Evolutionary conservation across 305 asterid genomes (phyloP).

Genomic region (Striga hermonthica): DNA sequence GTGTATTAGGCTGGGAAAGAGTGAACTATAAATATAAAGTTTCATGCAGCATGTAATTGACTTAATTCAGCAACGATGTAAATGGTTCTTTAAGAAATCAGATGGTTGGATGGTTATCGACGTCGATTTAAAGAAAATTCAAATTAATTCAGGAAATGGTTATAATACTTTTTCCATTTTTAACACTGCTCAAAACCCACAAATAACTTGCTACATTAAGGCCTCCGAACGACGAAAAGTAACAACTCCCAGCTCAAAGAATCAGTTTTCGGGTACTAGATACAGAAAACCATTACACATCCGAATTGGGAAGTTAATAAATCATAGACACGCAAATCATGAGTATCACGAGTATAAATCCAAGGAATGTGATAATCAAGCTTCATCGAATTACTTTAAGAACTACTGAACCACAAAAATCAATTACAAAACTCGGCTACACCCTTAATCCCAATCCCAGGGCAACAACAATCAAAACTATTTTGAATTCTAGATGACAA

Average conservation of each 20-base stretch:
- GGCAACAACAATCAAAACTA: conserved; percentile 13
- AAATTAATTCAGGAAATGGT: not conserved
- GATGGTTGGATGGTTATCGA: not conserved
- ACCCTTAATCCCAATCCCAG: conserved; percentile 5
- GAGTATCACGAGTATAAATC: not conserved
- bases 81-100: too few relatives aligned
- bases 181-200: not conserved
- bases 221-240: not conserved
- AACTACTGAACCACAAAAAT: not conserved
- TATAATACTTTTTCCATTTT: conserved; percentile 9
- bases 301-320: not conserved
- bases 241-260: conserved; percentile 3
- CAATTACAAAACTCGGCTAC: conserved; percentile 13
- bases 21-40: not conserved
- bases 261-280: conserved; percentile 2
- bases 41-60: conserved; percentile 2
- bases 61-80: not conserved
- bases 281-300: conserved; percentile 5
- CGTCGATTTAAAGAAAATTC: not conserved
- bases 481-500: conserved; percentile 5
- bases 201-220: not conserved
- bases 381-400: conserved; percentile 16
- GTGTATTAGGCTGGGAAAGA: conserved; percentile 24
- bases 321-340: conserved; percentile 20
- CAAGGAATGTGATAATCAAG: not conserved